Conservation (phyloP, 345 rosid species). For the Eucalyptus cloeziana region DNA sequence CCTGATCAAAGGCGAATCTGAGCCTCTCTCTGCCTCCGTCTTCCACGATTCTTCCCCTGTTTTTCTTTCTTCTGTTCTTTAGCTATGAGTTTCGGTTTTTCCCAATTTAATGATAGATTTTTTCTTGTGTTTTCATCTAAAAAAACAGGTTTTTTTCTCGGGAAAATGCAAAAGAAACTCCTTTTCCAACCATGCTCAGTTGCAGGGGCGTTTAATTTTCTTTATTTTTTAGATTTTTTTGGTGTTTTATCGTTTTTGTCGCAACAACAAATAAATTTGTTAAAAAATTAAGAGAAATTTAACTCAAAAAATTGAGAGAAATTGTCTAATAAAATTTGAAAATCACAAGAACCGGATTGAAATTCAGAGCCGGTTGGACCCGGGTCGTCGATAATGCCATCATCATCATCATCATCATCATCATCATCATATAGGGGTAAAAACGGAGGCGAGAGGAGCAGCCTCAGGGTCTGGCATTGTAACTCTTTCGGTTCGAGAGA, state of each 20-base stretch:
- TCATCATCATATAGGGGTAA: background rate
- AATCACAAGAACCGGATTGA: background rate
- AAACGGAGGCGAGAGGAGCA: background rate
- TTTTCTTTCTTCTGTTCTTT: background rate
- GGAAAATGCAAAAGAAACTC: background rate
- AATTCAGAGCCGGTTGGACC: background rate
- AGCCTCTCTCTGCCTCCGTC: background rate
- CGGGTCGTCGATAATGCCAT: background rate
- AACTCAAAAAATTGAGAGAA: no score
- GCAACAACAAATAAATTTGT: rapidly evolving
- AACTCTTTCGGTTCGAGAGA: background rate
- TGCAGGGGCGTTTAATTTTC: background rate
- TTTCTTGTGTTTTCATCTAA: background rate
- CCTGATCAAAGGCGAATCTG: constrained; percentile 4
- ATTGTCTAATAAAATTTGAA: background rate
- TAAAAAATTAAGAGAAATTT: no score
- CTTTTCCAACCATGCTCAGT: background rate
- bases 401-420: no score
- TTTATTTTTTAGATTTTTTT: rapidly evolving
- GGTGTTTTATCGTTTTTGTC: rapidly evolving
- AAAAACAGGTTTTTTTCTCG: background rate
- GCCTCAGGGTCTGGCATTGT: background rate
- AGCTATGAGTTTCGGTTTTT: background rate
- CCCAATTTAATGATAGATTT: no score
- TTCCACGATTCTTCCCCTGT: background rate